Evolutionary conservation across 176 grass and related monocot species (phyloP).

Genomic region (Carex myosuroides): DNA sequence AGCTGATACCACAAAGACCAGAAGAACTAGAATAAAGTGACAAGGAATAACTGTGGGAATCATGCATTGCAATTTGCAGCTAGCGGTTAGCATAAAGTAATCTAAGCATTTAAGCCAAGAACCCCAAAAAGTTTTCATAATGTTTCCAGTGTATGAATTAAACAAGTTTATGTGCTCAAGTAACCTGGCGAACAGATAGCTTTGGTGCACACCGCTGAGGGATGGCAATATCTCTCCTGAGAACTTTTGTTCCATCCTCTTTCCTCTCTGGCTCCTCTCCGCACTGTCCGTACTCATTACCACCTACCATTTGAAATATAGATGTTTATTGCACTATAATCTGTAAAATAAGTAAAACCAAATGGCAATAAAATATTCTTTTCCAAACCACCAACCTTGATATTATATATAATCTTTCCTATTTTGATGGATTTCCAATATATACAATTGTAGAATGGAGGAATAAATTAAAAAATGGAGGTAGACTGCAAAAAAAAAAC

Average conservation of each 20-base stretch:
- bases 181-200: slow-evolving; percentile 87
- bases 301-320: slow-evolving; percentile 37
- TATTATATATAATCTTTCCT: neutral
- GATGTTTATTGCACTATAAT: neutral
- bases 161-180: slow-evolving; percentile 16
- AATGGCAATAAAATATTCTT: neutral
- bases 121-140: slow-evolving; percentile 25
- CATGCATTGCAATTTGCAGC: slow-evolving; percentile 14
- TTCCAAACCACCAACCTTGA: neutral
- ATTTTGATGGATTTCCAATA: neutral
- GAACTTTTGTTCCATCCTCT: slow-evolving; percentile 67
- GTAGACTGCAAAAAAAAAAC: neutral
- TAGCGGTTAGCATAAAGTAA: neutral
- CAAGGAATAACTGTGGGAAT: slow-evolving; percentile 32
- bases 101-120: neutral
- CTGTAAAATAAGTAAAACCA: slow-evolving; percentile 12
- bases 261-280: slow-evolving; percentile 96
- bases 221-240: slow-evolving; percentile 79
- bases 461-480: neutral
- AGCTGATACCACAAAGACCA: neutral
- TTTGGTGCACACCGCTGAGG: slow-evolving; percentile 70
- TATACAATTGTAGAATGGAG: neutral
- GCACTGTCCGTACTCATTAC: slow-evolving; percentile 95
- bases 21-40: slow-evolving; percentile 21
- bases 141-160: neutral